phyloP scores from a whole-genome alignment of 176 grass and related monocot genomes.

The Calamus simplicifolius region DNA sequence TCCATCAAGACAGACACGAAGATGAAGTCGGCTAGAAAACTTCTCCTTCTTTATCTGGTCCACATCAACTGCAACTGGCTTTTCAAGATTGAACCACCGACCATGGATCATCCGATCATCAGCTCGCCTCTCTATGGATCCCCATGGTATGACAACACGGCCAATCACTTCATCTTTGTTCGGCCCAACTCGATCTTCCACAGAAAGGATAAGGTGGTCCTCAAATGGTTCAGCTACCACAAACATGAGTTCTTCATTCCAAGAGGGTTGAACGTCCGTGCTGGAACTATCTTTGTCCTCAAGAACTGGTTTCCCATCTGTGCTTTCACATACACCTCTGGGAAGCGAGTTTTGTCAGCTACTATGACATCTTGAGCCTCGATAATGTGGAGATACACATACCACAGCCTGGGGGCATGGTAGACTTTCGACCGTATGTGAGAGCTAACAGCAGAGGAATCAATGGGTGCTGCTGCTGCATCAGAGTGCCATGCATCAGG shows the following conservation, averaged over 20 bases:
- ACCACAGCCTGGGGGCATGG: constrained; percentile 95
- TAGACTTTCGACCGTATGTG: constrained; percentile 95
- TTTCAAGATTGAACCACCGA: constrained; percentile 93
- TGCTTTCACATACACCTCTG: constrained; percentile 74
- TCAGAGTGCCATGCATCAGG: constrained; percentile 94
- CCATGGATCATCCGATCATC: constrained; percentile 83
- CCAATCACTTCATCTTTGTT: constrained; percentile 92
- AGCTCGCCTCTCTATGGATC: constrained; percentile 47
- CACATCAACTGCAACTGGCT: constrained; percentile 63
- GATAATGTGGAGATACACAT: constrained; percentile 76
- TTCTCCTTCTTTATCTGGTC: constrained; percentile 87
- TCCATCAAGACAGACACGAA: constrained; percentile 86
- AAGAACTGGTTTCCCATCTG: constrained; percentile 67
- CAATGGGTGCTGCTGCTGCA: constrained; percentile 31
- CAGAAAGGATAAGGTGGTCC: constrained; percentile 82
- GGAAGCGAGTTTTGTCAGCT: constrained; percentile 68
- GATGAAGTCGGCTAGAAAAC: constrained; percentile 79
- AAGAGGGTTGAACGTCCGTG: constrained; percentile 77
- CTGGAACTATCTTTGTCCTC: constrained; percentile 65
- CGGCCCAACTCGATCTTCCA: constrained; percentile 77
- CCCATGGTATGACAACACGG: constrained; percentile 67
- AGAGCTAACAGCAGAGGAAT: constrained; percentile 42
- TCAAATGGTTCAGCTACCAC: constrained; percentile 92
- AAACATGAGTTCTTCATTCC: constrained; percentile 98
- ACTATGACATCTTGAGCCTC: constrained; percentile 93